Evolutionary conservation across 2,329 filamentous ascomycete genomes (phyloP), one percentile per base, ranked within the genome.

Genomic region (Huntiella moniliformis): DNA sequence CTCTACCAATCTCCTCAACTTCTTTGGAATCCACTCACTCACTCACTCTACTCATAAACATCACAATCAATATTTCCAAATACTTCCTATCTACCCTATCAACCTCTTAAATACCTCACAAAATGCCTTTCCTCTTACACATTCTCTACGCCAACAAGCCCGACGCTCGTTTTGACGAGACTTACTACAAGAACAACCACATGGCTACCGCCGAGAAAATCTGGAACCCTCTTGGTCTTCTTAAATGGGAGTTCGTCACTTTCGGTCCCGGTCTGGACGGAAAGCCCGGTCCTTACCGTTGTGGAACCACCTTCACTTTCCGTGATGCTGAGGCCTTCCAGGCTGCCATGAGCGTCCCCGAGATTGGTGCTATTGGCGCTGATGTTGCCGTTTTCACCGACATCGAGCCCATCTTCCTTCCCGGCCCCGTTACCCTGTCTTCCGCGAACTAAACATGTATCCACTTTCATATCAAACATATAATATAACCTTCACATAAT

Each of bases 121-220:
- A 22, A 6, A 46, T 46, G 37, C 38, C 44, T 35, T 46, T 46
- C 22, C 10, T 41, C 16, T 10, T 46, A 11, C 44, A 46, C 16
- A 46, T 46, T 10, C 43, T 46, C 40, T 43, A 53, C 41, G 15
- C 37, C 7, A 33, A 48, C 16, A 42, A 28, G 10, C 44, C 47
- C 8, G 38, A 50, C 10, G 33, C 47, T 17, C 45, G 44, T 12
- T 52, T 53, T 31, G 46, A 50, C 17, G 31, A 53, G 8, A 43
- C 49, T 38, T 53, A 46, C 37, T 46, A 46, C 36, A 46, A 22
- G 10, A 28, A 37, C 22, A 13, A 39, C 13, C 44, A 46, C 44
- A 46, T 41, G 44, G 37, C 44, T 4, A 40, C 12, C 6, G 37
- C 44, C 15, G 44, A 46, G 16, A 39, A 38, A 7, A 16, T 46